These are phyloP conservation scores for Blastobotrys buckinghamii DNA, from an alignment of 1,139 yeast species.

Conservation along the genomic window DNA sequence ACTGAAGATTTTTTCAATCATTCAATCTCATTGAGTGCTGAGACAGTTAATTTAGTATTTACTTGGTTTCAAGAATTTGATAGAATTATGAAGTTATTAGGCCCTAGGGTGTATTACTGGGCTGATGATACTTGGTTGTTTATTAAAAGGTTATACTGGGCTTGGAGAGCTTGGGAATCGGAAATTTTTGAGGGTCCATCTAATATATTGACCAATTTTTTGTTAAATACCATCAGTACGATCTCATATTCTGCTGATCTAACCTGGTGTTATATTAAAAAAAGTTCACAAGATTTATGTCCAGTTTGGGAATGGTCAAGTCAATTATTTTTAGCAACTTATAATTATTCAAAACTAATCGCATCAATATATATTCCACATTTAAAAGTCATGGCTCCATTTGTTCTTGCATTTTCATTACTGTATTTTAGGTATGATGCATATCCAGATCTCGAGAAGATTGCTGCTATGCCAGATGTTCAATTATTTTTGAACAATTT, in stretches of 20 bases:
- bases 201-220: not conserved
- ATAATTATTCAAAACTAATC: not conserved
- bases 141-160: not conserved
- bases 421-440: conserved; percentile 5
- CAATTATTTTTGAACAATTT: not conserved
- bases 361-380: not conserved
- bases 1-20: not conserved
- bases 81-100: not conserved
- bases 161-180: not conserved
- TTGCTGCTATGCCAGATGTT: not conserved
- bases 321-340: not conserved
- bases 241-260: not conserved
- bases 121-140: not conserved
- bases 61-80: not conserved
- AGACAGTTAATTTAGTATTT: not conserved
- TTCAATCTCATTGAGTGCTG: not conserved
- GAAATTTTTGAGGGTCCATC: not conserved
- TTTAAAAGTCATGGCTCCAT: not conserved
- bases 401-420: not conserved
- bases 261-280: not conserved
- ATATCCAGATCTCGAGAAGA: not conserved
- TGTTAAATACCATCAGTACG: not conserved
- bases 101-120: not conserved
- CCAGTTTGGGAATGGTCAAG: not conserved
- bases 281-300: not conserved